Conservation (phyloP, 2,329 filamentous ascomycete genomes). For the Cladosporium sp. region DNA sequence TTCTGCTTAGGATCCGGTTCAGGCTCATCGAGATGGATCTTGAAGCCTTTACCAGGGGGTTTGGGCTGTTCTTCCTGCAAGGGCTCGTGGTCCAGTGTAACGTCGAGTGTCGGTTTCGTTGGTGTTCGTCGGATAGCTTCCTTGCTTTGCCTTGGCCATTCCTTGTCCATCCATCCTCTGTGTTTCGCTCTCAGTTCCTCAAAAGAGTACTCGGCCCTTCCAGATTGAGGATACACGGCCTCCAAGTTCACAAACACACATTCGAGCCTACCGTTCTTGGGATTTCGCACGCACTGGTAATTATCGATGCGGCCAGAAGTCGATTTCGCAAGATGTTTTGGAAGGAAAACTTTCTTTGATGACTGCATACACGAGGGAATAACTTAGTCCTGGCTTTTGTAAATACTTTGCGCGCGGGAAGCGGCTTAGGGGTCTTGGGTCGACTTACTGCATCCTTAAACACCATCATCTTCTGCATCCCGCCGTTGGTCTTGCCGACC, state of each 20-base stretch:
- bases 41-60: conserved; percentile 15
- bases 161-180: conserved; percentile 59
- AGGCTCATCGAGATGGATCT: conserved; percentile 19
- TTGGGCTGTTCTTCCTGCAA: neutral
- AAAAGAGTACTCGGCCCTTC: conserved; percentile 76
- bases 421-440: conserved; percentile 30
- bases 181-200: conserved; percentile 81
- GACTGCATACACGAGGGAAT: conserved; percentile 52
- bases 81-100: neutral
- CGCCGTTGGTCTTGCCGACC: conserved; percentile 74
- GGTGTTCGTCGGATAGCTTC: neutral
- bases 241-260: conserved; percentile 83
- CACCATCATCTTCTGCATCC: conserved; percentile 75
- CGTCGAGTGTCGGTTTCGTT: neutral
- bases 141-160: conserved; percentile 43
- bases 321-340: conserved; percentile 26
- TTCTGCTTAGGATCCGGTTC: conserved; percentile 19
- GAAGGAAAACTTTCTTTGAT: conserved; percentile 26
- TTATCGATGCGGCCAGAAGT: conserved; percentile 34
- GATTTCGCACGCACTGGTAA: conserved; percentile 78
- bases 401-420: conserved; percentile 58
- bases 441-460: conserved; percentile 93
- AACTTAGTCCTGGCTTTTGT: conserved; percentile 94
- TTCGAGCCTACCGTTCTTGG: conserved; percentile 76
- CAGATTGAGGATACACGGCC: conserved; percentile 73